Evolutionary conservation across 257 asterid species (phyloP).

Genomic region (Solanum infundibuliforme): DNA sequence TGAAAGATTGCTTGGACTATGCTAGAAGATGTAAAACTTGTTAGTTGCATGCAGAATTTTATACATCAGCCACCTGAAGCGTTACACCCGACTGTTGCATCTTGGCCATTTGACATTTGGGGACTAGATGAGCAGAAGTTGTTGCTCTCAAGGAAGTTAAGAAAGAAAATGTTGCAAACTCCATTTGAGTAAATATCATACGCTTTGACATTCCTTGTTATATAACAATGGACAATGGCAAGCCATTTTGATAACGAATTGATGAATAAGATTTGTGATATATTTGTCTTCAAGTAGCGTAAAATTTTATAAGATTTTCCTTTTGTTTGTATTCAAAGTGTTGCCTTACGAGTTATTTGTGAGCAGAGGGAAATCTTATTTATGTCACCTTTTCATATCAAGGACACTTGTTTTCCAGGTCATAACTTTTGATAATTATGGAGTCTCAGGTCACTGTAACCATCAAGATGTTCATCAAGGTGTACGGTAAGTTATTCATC

Average conservation of each 20-base stretch:
- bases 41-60: neutral
- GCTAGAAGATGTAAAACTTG: neutral
- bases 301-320: neutral
- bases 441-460: conserved; percentile 92
- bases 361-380: neutral
- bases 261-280: neutral
- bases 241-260: neutral
- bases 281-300: neutral
- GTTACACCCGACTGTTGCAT: neutral
- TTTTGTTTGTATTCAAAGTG: neutral
- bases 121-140: neutral
- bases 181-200: neutral
- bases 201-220: neutral
- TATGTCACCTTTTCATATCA: neutral
- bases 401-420: conserved; percentile 30
- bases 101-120: neutral
- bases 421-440: conserved; percentile 68
- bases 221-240: neutral
- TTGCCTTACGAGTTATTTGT: neutral
- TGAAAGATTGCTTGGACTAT: neutral
- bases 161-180: neutral
- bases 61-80: neutral
- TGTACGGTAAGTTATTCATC: conserved; percentile 43
- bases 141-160: neutral
- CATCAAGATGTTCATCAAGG: conserved; percentile 58